These are phyloP conservation scores for Suhomyces maxii DNA, from an alignment of 1,139 yeast genomes.

Conservation along the genomic window DNA sequence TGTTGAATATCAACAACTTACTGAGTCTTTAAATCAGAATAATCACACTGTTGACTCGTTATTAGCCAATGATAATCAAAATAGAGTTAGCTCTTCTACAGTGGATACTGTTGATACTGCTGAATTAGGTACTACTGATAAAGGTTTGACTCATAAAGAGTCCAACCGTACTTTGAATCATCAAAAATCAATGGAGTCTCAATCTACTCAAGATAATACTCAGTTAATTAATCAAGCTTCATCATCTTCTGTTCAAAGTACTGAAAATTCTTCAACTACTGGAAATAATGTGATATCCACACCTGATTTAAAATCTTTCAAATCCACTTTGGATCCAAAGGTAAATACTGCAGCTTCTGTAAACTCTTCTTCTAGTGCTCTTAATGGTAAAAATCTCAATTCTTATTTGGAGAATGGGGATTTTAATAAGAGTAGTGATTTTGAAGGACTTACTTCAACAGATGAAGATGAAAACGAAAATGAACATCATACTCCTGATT, in stretches of 20 bases:
- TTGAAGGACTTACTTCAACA: slow-evolving; percentile 12
- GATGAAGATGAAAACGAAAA: slow-evolving; percentile 1
- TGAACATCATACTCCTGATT: slow-evolving; percentile 11
- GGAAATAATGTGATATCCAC: slow-evolving; percentile 5
- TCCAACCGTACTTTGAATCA: slow-evolving; percentile 8
- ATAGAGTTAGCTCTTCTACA: slow-evolving; percentile 3
- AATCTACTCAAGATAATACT: slow-evolving; percentile 1
- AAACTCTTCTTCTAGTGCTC: slow-evolving; percentile 26
- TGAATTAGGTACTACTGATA: slow-evolving; percentile 2
- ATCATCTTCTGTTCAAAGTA: not conserved
- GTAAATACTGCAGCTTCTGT: slow-evolving; percentile 27
- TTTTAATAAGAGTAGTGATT: slow-evolving; percentile 16
- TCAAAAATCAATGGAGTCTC: slow-evolving; percentile 6
- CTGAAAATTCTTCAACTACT: not conserved
- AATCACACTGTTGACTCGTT: slow-evolving; percentile 13
- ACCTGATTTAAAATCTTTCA: slow-evolving; percentile 15
- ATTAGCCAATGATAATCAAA: slow-evolving; percentile 2
- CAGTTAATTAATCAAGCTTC: not conserved
- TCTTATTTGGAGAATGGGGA: slow-evolving; percentile 12
- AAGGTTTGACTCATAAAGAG: slow-evolving; percentile 1
- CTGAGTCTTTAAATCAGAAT: slow-evolving; percentile 19
- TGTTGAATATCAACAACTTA: slow-evolving; percentile 21
- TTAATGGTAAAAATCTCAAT: slow-evolving; percentile 11
- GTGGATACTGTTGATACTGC: slow-evolving; percentile 10
- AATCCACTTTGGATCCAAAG: slow-evolving; percentile 40